These are phyloP conservation scores for Lipomyces kockii DNA, from an alignment of 805 yeast genomes.

Conservation along the genomic window DNA sequence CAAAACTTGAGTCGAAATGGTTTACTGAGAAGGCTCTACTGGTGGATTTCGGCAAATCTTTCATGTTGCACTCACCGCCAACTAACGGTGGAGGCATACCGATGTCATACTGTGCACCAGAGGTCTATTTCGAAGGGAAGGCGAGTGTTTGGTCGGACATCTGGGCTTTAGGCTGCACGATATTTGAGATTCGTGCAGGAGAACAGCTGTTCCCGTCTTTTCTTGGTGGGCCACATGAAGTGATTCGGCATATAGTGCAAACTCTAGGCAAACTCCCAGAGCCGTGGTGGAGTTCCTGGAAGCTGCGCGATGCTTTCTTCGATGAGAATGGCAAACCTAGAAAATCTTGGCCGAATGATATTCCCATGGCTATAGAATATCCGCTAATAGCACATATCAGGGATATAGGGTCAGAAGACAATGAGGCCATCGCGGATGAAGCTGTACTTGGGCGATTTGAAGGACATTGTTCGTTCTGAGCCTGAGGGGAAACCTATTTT, in stretches of 20 bases:
- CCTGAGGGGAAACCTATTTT: neutral
- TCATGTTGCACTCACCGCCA: neutral
- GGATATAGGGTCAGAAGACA: neutral
- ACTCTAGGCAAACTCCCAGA: constrained; percentile 6
- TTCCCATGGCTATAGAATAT: neutral
- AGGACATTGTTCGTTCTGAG: neutral
- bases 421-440: neutral
- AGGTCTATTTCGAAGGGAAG: neutral
- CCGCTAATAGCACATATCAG: neutral
- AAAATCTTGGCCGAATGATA: neutral
- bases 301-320: neutral
- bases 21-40: neutral
- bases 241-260: neutral
- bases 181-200: constrained; percentile 3
- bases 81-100: neutral
- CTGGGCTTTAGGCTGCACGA: constrained; percentile 6
- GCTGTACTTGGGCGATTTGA: neutral
- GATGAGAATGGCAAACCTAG: neutral
- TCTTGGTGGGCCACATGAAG: constrained; percentile 1
- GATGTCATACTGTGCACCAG: constrained; percentile 1
- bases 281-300: constrained; percentile 8
- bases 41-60: constrained; percentile 1
- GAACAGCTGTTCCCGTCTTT: neutral
- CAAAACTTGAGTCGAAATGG: neutral
- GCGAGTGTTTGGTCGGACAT: neutral